Base-by-base conservation (phyloP, 1,139 yeast species). In the Blastobotrys raffinosifermentans region DNA sequence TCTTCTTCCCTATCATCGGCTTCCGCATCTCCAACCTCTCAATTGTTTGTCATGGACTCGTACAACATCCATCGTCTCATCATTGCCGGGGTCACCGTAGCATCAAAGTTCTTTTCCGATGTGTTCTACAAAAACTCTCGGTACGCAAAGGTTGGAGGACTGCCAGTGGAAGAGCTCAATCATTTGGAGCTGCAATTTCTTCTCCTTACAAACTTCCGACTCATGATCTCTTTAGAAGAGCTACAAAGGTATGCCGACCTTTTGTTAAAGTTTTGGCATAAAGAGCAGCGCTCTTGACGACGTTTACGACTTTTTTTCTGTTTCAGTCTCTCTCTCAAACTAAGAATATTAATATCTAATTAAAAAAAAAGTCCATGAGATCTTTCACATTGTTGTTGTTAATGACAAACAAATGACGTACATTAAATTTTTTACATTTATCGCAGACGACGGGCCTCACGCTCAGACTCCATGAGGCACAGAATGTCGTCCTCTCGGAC, bases 381-480 rank as follows among this genome's bases (percentile, higher is more conserved):
- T 76, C 81, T 2, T 80, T 80, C 1, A 66, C 80, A 1, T 74
- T 62, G 32, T 75, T 57, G 40, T 61, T 62, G 39, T 69, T 61
- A 2, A 77, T 39, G 2, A 72, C 79, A 50, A 75, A 71, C 46
- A 52, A 70, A n/a, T n/a, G n/a, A n/a, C n/a, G n/a, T n/a, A n/a
- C n/a, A n/a, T n/a, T n/a, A n/a, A n/a, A n/a, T n/a, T n/a, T n/a
- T n/a, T n/a, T n/a, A n/a, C 20, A 43, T 46, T 59, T 66, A 66
- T 54, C 71, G 64, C 60, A 66, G 58, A 53, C 71, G 61, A 75
- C 93, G 82, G 65, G 97, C 98, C 79, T 91, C 97, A 81, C 97
- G 91, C 79, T 91, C 97, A 61, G 97, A 91, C 78, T 91, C 97
- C 96, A 91, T 91, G 71, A 91, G 80, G 72, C 96, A 91, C 71